A percentile compares a stretch with the other conserved stretches of the same genome.
phyloP scores from a whole-genome alignment of 805 yeast genomes.

The Candida pseudoglaebosa region DNA sequence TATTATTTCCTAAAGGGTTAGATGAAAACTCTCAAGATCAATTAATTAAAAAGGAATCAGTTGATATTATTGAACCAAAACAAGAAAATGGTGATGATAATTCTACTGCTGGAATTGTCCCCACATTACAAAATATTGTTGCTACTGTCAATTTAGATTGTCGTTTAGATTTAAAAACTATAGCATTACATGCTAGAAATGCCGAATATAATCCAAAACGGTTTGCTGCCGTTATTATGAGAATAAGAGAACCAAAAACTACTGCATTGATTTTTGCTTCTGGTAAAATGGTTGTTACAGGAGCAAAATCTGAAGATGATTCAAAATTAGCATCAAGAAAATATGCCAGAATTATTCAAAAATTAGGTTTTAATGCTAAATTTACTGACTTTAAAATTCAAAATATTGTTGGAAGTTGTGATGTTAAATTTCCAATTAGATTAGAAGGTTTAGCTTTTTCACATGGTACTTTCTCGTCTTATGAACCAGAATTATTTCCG shows the following conservation, averaged over 20 bases:
- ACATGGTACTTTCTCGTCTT: constrained; percentile 98
- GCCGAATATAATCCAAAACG: constrained; percentile 98
- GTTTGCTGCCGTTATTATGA: constrained; percentile 99
- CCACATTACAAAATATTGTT: constrained; percentile 91
- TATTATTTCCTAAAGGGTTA: constrained; percentile 57
- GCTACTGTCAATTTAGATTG: constrained; percentile 98
- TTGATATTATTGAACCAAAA: constrained; percentile 34
- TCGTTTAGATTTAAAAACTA: constrained; percentile 91
- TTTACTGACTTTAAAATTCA: constrained; percentile 97
- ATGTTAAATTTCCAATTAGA: constrained; percentile 95
- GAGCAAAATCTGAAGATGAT: constrained; percentile 98
- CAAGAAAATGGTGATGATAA: constrained; percentile 52
- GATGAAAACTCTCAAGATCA: constrained; percentile 16
- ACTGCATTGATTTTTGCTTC: constrained; percentile 97
- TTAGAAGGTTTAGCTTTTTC: constrained; percentile 96
- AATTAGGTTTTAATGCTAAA: constrained; percentile 95
- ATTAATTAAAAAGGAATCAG: constrained; percentile 11
- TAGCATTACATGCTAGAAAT: constrained; percentile 97
- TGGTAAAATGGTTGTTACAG: constrained; percentile 99
- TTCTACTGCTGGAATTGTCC: constrained; percentile 91
- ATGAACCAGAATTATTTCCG: constrained; percentile 97
- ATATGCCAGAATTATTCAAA: constrained; percentile 96
- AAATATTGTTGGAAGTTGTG: constrained; percentile 98
- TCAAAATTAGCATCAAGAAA: constrained; percentile 97
- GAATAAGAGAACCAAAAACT: constrained; percentile 98